Conservation (phyloP, 2,329 filamentous ascomycete species). For the Rosellinia necatrix region DNA sequence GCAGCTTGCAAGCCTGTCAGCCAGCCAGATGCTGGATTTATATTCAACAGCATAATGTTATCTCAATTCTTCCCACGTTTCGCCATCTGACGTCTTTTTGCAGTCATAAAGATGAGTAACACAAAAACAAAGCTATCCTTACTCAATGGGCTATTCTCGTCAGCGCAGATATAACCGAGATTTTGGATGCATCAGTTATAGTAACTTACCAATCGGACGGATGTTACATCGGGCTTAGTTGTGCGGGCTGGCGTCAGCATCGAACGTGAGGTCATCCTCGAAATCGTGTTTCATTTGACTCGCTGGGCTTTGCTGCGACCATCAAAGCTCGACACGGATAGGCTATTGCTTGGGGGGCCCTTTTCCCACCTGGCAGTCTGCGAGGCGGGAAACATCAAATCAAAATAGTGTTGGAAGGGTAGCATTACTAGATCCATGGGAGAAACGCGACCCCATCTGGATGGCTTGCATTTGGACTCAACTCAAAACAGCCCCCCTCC, state of each 20-base stretch:
- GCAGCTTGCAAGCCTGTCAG: too few species aligned
- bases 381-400: background rate
- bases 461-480: background rate
- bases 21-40: too few species aligned
- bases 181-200: background rate
- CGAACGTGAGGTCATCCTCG: background rate
- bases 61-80: too few species aligned
- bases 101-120: background rate
- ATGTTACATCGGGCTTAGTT: background rate
- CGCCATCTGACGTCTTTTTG: too few species aligned
- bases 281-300: background rate
- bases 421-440: background rate
- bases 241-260: conserved; percentile 17
- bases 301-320: background rate
- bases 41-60: too few species aligned
- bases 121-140: background rate
- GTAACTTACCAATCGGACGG: background rate
- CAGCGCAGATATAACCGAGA: background rate
- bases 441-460: background rate
- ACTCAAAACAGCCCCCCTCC: background rate
- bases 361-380: too few species aligned
- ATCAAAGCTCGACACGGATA: too few species aligned
- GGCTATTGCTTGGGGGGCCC: too few species aligned
- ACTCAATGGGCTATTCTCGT: background rate
- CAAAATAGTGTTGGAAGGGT: background rate